Conservation (phyloP, 441 rosid genomes). For the Populus trichocarpa region DNA sequence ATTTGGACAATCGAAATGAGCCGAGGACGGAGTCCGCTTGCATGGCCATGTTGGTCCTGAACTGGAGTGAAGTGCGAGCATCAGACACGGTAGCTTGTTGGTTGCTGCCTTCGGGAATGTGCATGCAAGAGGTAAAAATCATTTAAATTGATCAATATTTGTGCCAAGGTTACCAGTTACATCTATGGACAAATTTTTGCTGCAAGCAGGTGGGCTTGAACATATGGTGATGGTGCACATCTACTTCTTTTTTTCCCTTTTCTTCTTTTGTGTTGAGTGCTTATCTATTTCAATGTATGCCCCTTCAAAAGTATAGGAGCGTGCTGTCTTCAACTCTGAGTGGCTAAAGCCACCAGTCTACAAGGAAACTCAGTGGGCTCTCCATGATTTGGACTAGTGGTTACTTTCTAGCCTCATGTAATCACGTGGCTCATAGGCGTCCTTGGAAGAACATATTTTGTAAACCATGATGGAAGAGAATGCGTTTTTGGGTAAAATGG, state of each 20-base stretch:
- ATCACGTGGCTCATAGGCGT: conserved; percentile 11
- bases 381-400: conserved; percentile 22
- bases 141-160: neutral
- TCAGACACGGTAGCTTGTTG: neutral
- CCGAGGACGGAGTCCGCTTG: neutral
- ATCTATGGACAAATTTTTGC: neutral
- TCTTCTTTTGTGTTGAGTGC: neutral
- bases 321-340: conserved; percentile 17
- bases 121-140: neutral
- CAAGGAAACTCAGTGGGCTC: conserved; percentile 18
- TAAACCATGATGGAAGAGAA: neutral
- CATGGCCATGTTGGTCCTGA: neutral
- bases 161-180: neutral
- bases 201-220: neutral
- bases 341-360: conserved; percentile 5
- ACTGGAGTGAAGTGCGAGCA: neutral
- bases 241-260: neutral
- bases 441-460: neutral
- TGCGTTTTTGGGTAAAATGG: conserved; percentile 10
- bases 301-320: neutral
- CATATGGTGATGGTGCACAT: neutral
- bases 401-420: conserved; percentile 22
- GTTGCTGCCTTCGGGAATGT: neutral
- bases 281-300: conserved; percentile 12
- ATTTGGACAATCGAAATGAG: neutral